Conservation (phyloP, 2,329 filamentous ascomycete species). For the Salinomyces thailandicus region DNA sequence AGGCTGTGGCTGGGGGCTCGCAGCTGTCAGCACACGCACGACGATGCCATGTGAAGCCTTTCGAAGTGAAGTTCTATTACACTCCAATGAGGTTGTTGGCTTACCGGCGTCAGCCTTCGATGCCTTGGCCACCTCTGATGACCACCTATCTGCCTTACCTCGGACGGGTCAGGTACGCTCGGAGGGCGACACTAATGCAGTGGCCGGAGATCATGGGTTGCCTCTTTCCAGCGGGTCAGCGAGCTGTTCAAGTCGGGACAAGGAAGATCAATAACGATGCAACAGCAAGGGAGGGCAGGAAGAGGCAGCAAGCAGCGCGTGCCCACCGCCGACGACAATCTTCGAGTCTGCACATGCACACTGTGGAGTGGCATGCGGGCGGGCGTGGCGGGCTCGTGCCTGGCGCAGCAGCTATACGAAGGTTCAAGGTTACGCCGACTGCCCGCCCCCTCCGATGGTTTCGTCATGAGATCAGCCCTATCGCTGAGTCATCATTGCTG, state of each 20-base stretch:
- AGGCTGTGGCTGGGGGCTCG: neutral
- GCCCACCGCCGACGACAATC: too few relatives aligned
- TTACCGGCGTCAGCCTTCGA: neutral
- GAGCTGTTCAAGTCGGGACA: neutral
- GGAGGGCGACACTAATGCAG: neutral
- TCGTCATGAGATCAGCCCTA: neutral
- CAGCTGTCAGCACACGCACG: neutral
- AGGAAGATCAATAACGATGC: neutral
- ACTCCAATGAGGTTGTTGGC: neutral
- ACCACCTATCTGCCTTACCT: too few relatives aligned
- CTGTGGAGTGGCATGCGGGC: too few relatives aligned
- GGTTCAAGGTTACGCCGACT: neutral
- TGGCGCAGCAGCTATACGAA: neutral
- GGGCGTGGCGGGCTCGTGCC: neutral
- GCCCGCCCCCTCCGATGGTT: neutral
- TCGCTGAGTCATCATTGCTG: neutral
- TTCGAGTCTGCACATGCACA: too few relatives aligned
- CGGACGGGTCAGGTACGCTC: neutral
- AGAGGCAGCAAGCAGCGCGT: too few relatives aligned
- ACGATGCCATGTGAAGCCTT: neutral
- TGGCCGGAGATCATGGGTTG: neutral
- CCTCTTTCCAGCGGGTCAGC: neutral
- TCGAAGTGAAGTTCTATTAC: neutral
- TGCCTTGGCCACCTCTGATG: too few relatives aligned
- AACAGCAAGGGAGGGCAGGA: neutral